Percentiles rank a stretch among this genome's conserved stretches.
phyloP scores from a whole-genome alignment of 1,284 basidiomycete genomes.

The Pascua guehoae region DNA sequence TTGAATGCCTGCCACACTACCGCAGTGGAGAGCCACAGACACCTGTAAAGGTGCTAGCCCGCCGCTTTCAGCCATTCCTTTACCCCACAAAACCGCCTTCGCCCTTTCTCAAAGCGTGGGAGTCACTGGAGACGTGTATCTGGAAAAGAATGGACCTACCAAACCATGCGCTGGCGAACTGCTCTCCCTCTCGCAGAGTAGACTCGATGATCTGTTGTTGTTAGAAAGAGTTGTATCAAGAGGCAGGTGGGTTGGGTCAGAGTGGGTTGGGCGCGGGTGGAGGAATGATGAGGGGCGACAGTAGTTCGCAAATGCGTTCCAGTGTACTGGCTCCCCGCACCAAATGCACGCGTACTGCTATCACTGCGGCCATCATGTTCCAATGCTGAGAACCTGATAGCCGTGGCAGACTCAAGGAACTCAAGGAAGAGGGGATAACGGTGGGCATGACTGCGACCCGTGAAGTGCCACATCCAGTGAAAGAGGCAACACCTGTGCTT shows the following conservation, averaged over 20 bases:
- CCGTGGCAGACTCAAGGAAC: too few relatives aligned
- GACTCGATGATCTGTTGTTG: slow-evolving; percentile 79
- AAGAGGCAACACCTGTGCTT: too few relatives aligned
- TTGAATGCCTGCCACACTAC: too few relatives aligned
- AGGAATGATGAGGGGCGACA: not conserved
- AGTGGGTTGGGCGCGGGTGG: not conserved
- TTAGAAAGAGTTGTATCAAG: not conserved
- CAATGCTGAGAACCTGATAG: too few relatives aligned
- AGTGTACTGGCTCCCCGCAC: not conserved
- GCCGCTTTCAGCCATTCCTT: not conserved
- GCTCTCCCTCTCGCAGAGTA: slow-evolving; percentile 95
- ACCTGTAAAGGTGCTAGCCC: too few relatives aligned
- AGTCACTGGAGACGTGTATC: too few relatives aligned
- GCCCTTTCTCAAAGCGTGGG: not conserved
- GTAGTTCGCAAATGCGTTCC: too few relatives aligned
- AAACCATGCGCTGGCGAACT: slow-evolving; percentile 89
- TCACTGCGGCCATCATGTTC: not conserved
- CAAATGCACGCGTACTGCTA: not conserved
- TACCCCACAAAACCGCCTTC: not conserved
- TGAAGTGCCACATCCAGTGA: too few relatives aligned
- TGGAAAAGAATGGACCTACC: slow-evolving; percentile 2
- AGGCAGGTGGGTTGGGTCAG: not conserved
- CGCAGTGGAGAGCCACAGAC: too few relatives aligned
- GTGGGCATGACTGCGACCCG: too few relatives aligned
- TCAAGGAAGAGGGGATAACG: too few relatives aligned